Percentiles rank a stretch among this genome's conserved stretches.
Evolutionary conservation across 2,329 filamentous ascomycete genomes (phyloP).

Genomic region (Scytalidium lignicola): DNA sequence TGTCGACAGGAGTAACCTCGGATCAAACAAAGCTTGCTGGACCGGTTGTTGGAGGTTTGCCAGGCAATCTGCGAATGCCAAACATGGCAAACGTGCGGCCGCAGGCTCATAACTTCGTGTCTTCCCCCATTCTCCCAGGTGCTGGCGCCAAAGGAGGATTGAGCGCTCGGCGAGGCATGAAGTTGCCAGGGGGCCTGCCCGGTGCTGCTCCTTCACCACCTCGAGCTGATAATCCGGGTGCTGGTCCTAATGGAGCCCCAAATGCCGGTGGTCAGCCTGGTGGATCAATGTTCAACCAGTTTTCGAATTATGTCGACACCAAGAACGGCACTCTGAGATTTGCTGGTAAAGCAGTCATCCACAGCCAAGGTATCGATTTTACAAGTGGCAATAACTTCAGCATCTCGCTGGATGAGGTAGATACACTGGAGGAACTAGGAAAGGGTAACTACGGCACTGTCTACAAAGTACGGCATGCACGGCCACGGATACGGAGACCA

Average conservation of each 20-base stretch:
- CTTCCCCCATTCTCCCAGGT: conserved; percentile 44
- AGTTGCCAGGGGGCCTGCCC: conserved; percentile 41
- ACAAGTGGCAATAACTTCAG: conserved; percentile 82
- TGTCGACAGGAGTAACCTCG: too few relatives aligned
- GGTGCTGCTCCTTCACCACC: conserved; percentile 18
- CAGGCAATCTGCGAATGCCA: conserved; percentile 37
- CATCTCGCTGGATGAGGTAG: conserved; percentile 93
- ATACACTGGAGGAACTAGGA: conserved; percentile 86
- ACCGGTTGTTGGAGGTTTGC: conserved; percentile 32
- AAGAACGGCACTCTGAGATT: conserved; percentile 90
- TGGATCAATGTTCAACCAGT: conserved; percentile 57
- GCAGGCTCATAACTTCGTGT: conserved; percentile 38
- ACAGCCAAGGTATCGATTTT: conserved; percentile 86
- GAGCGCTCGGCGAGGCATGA: conserved; percentile 63
- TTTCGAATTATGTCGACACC: conserved; percentile 80
- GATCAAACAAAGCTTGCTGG: conserved; percentile 10
- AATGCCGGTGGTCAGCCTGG: conserved; percentile 21
- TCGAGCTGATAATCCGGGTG: conserved; percentile 4
- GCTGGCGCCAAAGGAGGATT: conserved; percentile 47
- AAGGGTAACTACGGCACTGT: conserved; percentile 99
- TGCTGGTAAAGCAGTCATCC: conserved; percentile 86
- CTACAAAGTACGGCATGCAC: conserved; percentile 88
- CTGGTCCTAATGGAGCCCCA: conserved; percentile 12
- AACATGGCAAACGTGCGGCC: conserved; percentile 36
- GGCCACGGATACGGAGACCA: conserved; percentile 53